Evolutionary conservation across 2,329 filamentous ascomycete species (phyloP), one percentile per base, ranked within the genome.

Genomic region (Aspergillus ochraceoroseus): DNA sequence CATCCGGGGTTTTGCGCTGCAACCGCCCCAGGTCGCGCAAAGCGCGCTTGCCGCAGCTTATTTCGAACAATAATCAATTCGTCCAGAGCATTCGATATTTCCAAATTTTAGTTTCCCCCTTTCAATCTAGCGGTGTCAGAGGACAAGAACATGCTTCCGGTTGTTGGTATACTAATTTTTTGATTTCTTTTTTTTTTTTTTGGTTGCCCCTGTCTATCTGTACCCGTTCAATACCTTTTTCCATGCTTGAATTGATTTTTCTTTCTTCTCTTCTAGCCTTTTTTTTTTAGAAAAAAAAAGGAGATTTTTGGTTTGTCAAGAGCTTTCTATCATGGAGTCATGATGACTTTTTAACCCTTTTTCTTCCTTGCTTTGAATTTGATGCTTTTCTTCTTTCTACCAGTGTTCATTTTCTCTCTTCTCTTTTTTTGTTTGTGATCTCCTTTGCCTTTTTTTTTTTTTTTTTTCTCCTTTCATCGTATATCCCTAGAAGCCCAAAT

Each of bases 31-130:
- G 52, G 49, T 59, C 55, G 54, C 59, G 58, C 42, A 59, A 60
- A 59, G 62, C 62, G 62, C 62, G 62, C 55, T 65, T 65, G 57
- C 62, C 62, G 62, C 61, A 41, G 34, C 20, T 44, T 28, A 38
- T 27, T 39, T 32, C 31, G 18, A 19, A 14, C 20, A 35, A 43
- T 43, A 26, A 32, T 34, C 19, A 19, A 14, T 15, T 27, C 22
- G 35, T 18, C 25, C 9, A n/a, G 17, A 17, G 13, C 33, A 26
- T 23, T 3, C 13, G 27, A 18, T 36, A 37, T 31, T 44, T 37
- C 39, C 33, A 32, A 29, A 23, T 39, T 34, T 31, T 29, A n/a
- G 20, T 36, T 22, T 23, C 31, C 30, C 36, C 26, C 22, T 35
- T 31, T 27, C 38, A 29, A 45, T 32, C 32, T 39, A 33, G 39